Percentiles rank a stretch among this genome's conserved stretches.
Conservation (phyloP, 805 yeast species). For the Danielozyma ontarioensis region DNA sequence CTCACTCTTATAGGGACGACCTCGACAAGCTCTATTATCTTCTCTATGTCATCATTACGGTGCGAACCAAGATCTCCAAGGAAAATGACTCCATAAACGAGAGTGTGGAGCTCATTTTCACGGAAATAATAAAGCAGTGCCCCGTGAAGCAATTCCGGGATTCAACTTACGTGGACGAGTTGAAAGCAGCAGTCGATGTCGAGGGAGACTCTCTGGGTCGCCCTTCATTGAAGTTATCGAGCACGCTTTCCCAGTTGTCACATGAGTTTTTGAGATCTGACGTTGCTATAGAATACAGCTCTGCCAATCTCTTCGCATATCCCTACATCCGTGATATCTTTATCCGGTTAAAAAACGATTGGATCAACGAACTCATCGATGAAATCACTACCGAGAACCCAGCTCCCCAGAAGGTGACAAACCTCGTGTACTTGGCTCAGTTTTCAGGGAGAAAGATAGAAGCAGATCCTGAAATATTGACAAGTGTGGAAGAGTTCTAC, state of each 20-base stretch:
- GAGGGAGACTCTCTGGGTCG: conserved; percentile 5
- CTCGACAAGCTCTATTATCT: neutral
- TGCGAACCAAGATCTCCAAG: neutral
- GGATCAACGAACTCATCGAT: conserved; percentile 14
- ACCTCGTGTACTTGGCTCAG: conserved; percentile 17
- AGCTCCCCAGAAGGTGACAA: conserved; percentile 14
- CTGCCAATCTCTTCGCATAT: conserved; percentile 18
- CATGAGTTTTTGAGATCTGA: conserved; percentile 1
- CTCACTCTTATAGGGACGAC: no score
- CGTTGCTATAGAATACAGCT: conserved; percentile 2
- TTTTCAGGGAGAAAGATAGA: conserved; percentile 8
- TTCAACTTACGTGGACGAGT: neutral
- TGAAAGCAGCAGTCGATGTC: neutral
- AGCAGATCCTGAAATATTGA: conserved; percentile 14
- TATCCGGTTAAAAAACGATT: conserved; percentile 22
- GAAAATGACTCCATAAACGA: no score
- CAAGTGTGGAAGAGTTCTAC: conserved; percentile 23
- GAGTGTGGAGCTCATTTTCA: neutral
- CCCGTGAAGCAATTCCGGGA: neutral
- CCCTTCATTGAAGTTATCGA: conserved; percentile 14
- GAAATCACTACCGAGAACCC: neutral
- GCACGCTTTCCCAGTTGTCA: conserved; percentile 15
- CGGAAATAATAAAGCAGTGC: neutral
- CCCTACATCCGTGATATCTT: conserved; percentile 12
- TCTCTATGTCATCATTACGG: neutral